These are phyloP conservation scores for Talaromyces sp. DNA, from an alignment of 2,329 filamentous ascomycete species.

Conservation along the genomic window DNA sequence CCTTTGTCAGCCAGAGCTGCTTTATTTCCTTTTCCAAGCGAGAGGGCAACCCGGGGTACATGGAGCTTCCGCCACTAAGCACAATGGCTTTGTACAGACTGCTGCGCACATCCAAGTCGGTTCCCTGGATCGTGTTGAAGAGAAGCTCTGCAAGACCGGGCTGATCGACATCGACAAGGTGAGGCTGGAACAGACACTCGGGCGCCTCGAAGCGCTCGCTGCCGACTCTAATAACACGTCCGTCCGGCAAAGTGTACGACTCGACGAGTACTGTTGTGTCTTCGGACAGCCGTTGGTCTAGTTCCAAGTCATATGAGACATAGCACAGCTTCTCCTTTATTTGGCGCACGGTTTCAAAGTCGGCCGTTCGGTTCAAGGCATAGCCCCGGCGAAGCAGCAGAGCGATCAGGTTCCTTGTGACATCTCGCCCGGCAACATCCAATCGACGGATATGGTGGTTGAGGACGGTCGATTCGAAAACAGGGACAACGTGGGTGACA, in stretches of 20 bases:
- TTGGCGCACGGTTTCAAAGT: constrained; percentile 97
- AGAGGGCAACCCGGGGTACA: constrained; percentile 95
- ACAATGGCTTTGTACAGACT: constrained; percentile 97
- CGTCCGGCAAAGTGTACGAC: constrained; percentile 94
- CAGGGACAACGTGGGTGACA: constrained; percentile 96
- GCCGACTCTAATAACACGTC: constrained; percentile 90
- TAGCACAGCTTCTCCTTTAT: constrained; percentile 99
- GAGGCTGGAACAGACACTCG: constrained; percentile 97
- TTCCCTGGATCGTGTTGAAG: constrained; percentile 97
- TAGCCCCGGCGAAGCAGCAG: constrained; percentile 91
- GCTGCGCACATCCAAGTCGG: constrained; percentile 89
- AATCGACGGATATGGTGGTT: constrained; percentile 93
- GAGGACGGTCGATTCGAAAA: constrained; percentile 96
- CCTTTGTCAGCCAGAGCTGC: constrained; percentile 93
- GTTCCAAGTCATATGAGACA: constrained; percentile 93
- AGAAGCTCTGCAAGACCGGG: constrained; percentile 94
- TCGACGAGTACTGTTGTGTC: constrained; percentile 97
- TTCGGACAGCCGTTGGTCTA: constrained; percentile 93
- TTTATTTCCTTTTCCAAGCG: constrained; percentile 97
- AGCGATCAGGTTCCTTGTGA: constrained; percentile 96
- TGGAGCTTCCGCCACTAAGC: constrained; percentile 92
- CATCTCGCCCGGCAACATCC: constrained; percentile 93
- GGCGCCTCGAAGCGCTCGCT: constrained; percentile 97
- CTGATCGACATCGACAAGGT: constrained; percentile 95
- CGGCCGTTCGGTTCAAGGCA: constrained; percentile 93